Conservation (phyloP, 2,329 filamentous ascomycete genomes). For the Cladophialophora psammophila region DNA sequence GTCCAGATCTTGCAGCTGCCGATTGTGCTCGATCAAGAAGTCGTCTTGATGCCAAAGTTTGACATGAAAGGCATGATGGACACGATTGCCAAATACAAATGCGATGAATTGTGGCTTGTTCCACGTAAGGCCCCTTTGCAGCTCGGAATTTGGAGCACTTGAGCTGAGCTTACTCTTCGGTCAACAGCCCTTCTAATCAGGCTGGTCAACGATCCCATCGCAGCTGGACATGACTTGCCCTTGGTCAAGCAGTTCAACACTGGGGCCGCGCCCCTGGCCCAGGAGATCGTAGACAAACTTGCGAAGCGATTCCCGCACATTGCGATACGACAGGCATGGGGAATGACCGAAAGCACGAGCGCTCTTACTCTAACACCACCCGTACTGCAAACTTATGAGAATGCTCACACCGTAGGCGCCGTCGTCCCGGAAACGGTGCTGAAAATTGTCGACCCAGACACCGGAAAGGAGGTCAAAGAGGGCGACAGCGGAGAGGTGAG, state of each 20-base stretch:
- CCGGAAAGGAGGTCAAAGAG: constrained; percentile 5
- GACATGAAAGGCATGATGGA: constrained; percentile 31
- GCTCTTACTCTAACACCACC: constrained; percentile 19
- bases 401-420: constrained; percentile 27
- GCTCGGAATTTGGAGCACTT: neutral
- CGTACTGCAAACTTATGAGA: constrained; percentile 15
- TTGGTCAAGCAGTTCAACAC: constrained; percentile 71
- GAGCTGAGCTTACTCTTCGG: constrained; percentile 9
- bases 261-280: constrained; percentile 78
- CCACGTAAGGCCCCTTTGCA: constrained; percentile 22
- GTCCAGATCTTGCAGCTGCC: constrained; percentile 29
- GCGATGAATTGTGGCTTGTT: constrained; percentile 31
- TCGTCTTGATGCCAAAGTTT: constrained; percentile 31
- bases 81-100: constrained; percentile 27
- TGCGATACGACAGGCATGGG: constrained; percentile 75
- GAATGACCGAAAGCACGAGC: constrained; percentile 72
- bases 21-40: constrained; percentile 26
- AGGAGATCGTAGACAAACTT: constrained; percentile 74
- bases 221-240: constrained; percentile 63
- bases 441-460: constrained; percentile 60
- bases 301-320: constrained; percentile 68
- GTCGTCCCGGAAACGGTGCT: constrained; percentile 64
- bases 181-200: constrained; percentile 27
- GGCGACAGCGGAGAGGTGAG: constrained; percentile 23
- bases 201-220: constrained; percentile 27